Conservation (phyloP, 1,139 yeast genomes). For the Saccharomycopsis hybrid region DNA sequence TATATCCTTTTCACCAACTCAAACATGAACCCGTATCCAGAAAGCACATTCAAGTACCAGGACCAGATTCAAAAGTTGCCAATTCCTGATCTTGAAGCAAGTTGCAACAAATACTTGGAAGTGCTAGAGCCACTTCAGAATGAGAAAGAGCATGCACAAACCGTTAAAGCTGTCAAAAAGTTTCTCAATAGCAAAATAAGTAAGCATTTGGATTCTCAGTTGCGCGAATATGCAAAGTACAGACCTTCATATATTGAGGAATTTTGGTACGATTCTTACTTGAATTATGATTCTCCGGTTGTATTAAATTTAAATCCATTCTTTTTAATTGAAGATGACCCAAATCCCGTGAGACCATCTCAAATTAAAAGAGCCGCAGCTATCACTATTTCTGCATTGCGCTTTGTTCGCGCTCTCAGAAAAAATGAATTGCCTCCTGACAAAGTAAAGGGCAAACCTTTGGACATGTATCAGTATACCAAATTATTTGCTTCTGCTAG, state of each 20-base stretch:
- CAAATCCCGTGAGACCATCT: conserved; percentile 62
- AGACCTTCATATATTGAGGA: conserved; percentile 82
- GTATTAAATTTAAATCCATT: conserved; percentile 85
- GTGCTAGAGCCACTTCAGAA: conserved; percentile 73
- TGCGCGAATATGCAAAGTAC: conserved; percentile 54
- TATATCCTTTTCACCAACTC: background rate
- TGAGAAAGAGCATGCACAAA: conserved; percentile 56
- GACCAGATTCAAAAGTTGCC: conserved; percentile 59
- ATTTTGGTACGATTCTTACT: conserved; percentile 87
- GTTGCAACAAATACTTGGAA: conserved; percentile 57
- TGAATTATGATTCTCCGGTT: conserved; percentile 82
- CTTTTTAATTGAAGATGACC: conserved; percentile 83
- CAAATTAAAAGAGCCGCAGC: conserved; percentile 81
- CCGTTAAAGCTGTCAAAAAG: conserved; percentile 52
- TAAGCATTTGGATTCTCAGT: conserved; percentile 53
- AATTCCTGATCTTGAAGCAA: conserved; percentile 63
- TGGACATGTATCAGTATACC: conserved; percentile 87
- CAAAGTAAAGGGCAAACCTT: conserved; percentile 51
- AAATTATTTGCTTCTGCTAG: conserved; percentile 82
- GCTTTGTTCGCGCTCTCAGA: conserved; percentile 73
- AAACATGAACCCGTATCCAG: conserved; percentile 3
- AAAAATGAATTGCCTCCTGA: conserved; percentile 74
- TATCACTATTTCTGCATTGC: conserved; percentile 67
- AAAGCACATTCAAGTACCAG: conserved; percentile 33
- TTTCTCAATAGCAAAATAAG: conserved; percentile 54